phyloP scores from a whole-genome alignment of 148 eudicot genomes.

The Suaeda aralocaspica region DNA sequence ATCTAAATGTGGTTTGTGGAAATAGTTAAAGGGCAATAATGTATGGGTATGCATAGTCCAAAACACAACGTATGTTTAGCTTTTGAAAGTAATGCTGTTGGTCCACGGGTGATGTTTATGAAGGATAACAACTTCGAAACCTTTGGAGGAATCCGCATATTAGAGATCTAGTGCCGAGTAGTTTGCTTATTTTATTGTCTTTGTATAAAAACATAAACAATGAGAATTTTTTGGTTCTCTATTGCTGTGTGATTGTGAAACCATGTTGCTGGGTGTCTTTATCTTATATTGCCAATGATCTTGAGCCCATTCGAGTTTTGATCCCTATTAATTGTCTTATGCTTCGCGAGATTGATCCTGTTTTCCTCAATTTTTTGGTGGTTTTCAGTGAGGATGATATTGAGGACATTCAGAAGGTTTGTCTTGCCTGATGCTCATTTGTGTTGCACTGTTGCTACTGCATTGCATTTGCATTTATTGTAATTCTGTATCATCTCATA shows the following conservation, averaged over 20 bases:
- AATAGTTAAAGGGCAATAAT: too few species aligned
- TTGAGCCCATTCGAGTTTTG: neutral
- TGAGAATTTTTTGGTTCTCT: neutral
- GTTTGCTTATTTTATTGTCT: too few species aligned
- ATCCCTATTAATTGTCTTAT: neutral
- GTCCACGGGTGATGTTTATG: too few species aligned
- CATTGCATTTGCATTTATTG: neutral
- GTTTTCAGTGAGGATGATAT: slow-evolving; percentile 87
- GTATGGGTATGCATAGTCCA: too few species aligned
- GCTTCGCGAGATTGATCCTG: slow-evolving; percentile 1
- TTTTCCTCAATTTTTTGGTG: slow-evolving; percentile 12
- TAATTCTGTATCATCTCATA: slow-evolving; percentile 5
- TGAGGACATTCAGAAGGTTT: slow-evolving; percentile 97
- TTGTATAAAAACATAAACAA: too few species aligned
- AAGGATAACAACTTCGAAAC: too few species aligned
- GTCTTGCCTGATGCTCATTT: slow-evolving; percentile 4
- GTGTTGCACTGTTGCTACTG: neutral
- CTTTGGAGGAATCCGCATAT: too few species aligned
- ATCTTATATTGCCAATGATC: neutral
- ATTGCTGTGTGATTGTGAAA: neutral
- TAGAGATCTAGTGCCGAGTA: too few species aligned
- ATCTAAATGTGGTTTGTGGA: too few species aligned
- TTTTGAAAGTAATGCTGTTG: too few species aligned
- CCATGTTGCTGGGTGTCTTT: slow-evolving; percentile 4
- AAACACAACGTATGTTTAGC: too few species aligned